Evolutionary conservation across 768 basidiomycete species (phyloP).

Genomic region (Chalciporus pseudorubinellus): DNA sequence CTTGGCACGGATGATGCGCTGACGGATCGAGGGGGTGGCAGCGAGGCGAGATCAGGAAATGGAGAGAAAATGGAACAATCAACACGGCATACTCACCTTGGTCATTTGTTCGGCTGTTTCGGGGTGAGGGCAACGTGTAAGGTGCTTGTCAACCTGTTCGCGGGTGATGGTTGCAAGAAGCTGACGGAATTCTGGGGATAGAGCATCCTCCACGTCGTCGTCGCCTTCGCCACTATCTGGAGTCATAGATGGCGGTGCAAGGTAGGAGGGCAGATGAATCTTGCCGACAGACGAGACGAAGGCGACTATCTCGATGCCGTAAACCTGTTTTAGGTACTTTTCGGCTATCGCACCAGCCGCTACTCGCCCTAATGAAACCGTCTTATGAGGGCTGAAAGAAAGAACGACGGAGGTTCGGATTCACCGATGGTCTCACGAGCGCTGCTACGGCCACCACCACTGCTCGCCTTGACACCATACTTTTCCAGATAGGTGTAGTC

Average conservation of each 20-base stretch:
- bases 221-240: constrained; percentile 53
- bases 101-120: constrained; percentile 92
- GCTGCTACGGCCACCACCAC: constrained; percentile 91
- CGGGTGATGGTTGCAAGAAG: constrained; percentile 79
- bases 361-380: constrained; percentile 66
- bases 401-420: constrained; percentile 9
- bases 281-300: constrained; percentile 98
- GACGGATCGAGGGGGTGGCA: constrained; percentile 8
- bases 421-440: constrained; percentile 95
- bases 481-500: constrained; percentile 98
- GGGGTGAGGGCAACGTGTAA: constrained; percentile 86
- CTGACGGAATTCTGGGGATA: constrained; percentile 79
- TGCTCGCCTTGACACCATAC: constrained; percentile 96
- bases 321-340: constrained; percentile 83
- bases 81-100: constrained; percentile 47
- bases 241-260: constrained; percentile 40
- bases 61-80: not conserved
- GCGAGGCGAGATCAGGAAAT: constrained; percentile 36
- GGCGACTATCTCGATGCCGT: constrained; percentile 92
- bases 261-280: constrained; percentile 66
- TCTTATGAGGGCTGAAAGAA: constrained; percentile 5
- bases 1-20: constrained; percentile 95
- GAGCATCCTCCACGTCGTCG: constrained; percentile 65
- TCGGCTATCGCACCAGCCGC: constrained; percentile 99
- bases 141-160: constrained; percentile 82